Percentiles rank a stretch among this genome's conserved stretches.
phyloP scores from a whole-genome alignment of 73 alveolate species.

The Stentor coeruleus region DNA sequence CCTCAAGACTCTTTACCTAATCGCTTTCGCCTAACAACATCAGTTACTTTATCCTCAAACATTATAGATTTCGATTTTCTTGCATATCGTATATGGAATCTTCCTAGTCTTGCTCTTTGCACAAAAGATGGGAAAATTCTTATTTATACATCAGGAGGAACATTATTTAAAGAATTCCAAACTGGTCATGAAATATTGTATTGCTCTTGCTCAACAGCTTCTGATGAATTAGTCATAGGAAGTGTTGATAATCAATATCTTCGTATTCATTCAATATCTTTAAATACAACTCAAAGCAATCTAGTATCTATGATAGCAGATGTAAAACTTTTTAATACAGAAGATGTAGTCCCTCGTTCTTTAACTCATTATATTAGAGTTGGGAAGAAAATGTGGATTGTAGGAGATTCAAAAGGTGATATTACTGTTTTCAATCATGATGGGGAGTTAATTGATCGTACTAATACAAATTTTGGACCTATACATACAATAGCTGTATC shows the following conservation, averaged over 20 bases:
- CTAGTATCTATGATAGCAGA: neutral
- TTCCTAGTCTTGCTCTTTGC: neutral
- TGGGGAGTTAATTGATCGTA: neutral
- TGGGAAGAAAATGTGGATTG: constrained; percentile 11
- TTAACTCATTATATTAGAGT: neutral
- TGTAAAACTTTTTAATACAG: neutral
- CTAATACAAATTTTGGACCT: neutral
- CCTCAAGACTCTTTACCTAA: neutral
- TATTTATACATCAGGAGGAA: neutral
- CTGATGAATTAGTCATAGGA: neutral
- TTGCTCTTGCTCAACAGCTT: neutral
- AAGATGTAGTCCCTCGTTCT: neutral
- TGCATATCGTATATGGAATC: neutral
- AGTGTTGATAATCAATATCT: neutral
- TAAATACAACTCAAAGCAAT: neutral
- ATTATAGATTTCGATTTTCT: neutral
- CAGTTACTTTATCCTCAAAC: neutral
- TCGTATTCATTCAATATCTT: neutral
- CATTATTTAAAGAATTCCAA: neutral
- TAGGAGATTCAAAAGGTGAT: neutral
- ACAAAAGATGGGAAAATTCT: neutral
- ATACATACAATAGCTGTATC: neutral
- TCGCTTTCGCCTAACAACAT: neutral
- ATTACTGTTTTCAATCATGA: neutral
- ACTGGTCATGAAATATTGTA: neutral